Evolutionary conservation across 2,329 filamentous ascomycete species (phyloP), one percentile per base, ranked within the genome.

Genomic region (Fusarium algeriense): DNA sequence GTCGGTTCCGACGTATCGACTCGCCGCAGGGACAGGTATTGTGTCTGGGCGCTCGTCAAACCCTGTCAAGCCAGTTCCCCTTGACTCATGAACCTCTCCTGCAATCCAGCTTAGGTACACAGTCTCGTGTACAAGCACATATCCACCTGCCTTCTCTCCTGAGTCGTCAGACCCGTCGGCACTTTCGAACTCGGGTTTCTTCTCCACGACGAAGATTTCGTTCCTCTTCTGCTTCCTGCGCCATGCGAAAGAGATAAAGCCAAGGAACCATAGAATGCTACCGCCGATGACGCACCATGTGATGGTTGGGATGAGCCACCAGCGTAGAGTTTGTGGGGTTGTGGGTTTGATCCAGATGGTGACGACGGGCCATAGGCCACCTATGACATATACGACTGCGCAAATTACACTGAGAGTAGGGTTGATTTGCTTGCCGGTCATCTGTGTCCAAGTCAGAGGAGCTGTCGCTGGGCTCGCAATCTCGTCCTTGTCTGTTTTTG

Each of bases 91-190:
- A 15, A 76, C 75, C 53, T 81, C 79, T 19, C 64, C 75, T 1
- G 76, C 79, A 19, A 78, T 76, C 79, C 79, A 81, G 48, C 77
- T 78, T 17, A 80, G 60, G 53, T 79, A 81, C 0, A 81, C 79
- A 9, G 79, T 81, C 70, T 81, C 80, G n/a, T 81, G 80, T 11
- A 80, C 74, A 30, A 81, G 75, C 5, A 81, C 75, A 32, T 81
- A 75, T 1, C 79, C 79, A 11, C 63, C 64, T 2, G 63, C 66
- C 35, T 71, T 74, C 14, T 71, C 73, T 23, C 54, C 70, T 6
- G 57, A 55, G 11, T 61, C 48, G 6, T 64, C 64, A 14, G 53
- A 49, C 19, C 64, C 68, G 28, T 74, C 66, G 6, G 76, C 78
- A 28, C 61, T 66, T 64, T 81, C 80, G 45, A 81, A 81, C 43